Percentiles rank a stretch among this genome's conserved stretches.
Conservation (phyloP, 176 grass and related monocot species). For the Bonia amplexicaulis region DNA sequence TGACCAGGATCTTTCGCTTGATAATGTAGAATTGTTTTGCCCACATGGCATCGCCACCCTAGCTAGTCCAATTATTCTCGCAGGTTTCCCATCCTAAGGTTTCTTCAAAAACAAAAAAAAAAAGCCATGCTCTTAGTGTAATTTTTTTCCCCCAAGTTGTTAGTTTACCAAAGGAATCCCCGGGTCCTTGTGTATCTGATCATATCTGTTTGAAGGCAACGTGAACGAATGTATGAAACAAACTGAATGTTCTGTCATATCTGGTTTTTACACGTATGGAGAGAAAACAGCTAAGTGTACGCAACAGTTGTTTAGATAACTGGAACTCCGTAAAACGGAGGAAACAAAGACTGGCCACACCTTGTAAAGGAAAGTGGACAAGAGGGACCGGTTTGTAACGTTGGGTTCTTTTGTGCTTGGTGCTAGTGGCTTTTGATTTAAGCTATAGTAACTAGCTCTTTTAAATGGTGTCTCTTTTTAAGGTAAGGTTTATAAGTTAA, state of each 20-base stretch:
- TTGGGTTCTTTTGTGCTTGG: no score
- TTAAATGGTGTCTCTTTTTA: no score
- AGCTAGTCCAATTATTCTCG: constrained; percentile 3
- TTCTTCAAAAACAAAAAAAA: neutral
- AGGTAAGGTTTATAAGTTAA: no score
- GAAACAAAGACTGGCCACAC: neutral
- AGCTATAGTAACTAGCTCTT: no score
- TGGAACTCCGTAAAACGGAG: neutral
- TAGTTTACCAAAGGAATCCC: neutral
- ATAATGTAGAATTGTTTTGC: constrained; percentile 20
- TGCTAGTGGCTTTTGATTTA: no score
- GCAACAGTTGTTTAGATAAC: neutral
- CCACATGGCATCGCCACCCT: neutral
- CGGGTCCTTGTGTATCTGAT: constrained; percentile 10
- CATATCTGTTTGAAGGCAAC: constrained; percentile 25
- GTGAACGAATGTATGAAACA: neutral
- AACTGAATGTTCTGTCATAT: constrained; percentile 14
- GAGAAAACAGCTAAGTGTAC: neutral
- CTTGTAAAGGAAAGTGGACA: neutral
- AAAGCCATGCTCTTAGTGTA: neutral
- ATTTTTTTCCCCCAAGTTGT: neutral
- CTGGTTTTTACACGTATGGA: neutral
- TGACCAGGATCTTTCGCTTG: constrained; percentile 6
- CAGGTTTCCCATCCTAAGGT: constrained; percentile 14
- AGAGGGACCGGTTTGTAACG: neutral